Base-by-base conservation (phyloP, 1,139 yeast species). In the Geotrichum restrictum region DNA sequence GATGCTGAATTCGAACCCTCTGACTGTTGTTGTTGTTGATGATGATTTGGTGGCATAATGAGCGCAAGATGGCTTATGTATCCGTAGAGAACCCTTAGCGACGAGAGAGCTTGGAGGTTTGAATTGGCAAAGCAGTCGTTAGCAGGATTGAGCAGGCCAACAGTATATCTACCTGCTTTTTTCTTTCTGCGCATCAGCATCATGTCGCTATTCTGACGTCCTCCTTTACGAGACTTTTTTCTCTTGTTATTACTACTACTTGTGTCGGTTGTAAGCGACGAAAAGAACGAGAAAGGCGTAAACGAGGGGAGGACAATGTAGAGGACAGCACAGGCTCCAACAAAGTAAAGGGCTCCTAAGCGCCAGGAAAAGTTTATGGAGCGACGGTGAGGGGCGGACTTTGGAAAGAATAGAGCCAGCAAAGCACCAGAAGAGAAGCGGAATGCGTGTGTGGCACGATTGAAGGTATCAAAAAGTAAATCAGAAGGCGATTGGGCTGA, bases 111-210 rank as follows among this genome's bases (percentile, higher is more conserved):
- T 67, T 91, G 98, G 21, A 93, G 66, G 1, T 91, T 83, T n/a
- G 95, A 81, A 64, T 93, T 91, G 56, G 96, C 96, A 70, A 88
- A 91, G 68, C 98, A 91, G 66, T 89, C 96, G 62, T 88, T 88
- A 56, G 93, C 79, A 59, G 83, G 75, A 67, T 91, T 93, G 59
- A 83, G 75, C 45, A 91, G 73, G 2, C 97, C 97, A 0, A 94
- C 88, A 14, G 96, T 85, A 64, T 81, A 74, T 60, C 83, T 62
- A 83, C 94, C n/a, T 82, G 83, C 63, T 89, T 72, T 59, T 78
- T 81, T 42, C 62, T 62, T 57, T 18, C 49, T 33, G 10, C 49
- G 42, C n/a, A 48, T 29, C 18, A 48, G 42, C 52, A 55, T 46
- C 45, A 46, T 54, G 4, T 46, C 24, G 46, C 19, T 38, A n/a